phyloP scores from a whole-genome alignment of 2,329 filamentous ascomycete species.

The Pseudocercospora crystallina region DNA sequence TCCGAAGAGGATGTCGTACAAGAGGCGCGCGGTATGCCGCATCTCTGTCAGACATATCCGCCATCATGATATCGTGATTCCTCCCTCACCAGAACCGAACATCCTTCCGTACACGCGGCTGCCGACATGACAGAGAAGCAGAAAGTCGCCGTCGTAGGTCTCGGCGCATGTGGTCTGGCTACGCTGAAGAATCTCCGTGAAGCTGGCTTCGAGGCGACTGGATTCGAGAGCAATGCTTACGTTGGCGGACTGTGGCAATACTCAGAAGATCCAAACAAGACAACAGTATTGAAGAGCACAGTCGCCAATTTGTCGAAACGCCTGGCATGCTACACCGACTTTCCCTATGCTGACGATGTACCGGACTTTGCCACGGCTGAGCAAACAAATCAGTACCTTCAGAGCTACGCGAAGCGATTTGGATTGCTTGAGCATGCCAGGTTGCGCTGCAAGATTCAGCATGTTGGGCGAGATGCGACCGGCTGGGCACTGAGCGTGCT shows the following conservation, averaged over 20 bases:
- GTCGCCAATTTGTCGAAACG: slow-evolving; percentile 16
- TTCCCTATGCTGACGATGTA: slow-evolving; percentile 13
- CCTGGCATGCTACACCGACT: slow-evolving; percentile 11
- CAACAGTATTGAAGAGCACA: slow-evolving; percentile 14
- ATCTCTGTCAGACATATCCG: not conserved
- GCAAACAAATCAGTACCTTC: slow-evolving; percentile 11
- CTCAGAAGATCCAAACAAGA: slow-evolving; percentile 12
- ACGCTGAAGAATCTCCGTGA: slow-evolving; percentile 42
- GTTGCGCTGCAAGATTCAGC: slow-evolving; percentile 1
- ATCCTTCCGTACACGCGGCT: not conserved
- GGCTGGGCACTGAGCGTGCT: slow-evolving; percentile 1
- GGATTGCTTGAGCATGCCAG: slow-evolving; percentile 1
- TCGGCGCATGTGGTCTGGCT: slow-evolving; percentile 14
- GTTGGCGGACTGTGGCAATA: slow-evolving; percentile 48
- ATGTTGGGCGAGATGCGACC: not conserved
- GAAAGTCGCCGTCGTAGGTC: slow-evolving; percentile 4
- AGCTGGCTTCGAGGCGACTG: slow-evolving; percentile 43
- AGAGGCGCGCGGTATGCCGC: no score
- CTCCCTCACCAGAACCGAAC: no score
- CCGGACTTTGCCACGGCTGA: slow-evolving; percentile 11
- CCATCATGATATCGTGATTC: not conserved
- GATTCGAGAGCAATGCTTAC: slow-evolving; percentile 40
- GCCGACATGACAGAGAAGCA: not conserved
- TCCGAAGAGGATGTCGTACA: no score
- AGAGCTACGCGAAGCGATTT: slow-evolving; percentile 13